These are phyloP conservation scores for Lentinula lateritia DNA, from an alignment of 768 basidiomycete genomes.

Conservation along the genomic window DNA sequence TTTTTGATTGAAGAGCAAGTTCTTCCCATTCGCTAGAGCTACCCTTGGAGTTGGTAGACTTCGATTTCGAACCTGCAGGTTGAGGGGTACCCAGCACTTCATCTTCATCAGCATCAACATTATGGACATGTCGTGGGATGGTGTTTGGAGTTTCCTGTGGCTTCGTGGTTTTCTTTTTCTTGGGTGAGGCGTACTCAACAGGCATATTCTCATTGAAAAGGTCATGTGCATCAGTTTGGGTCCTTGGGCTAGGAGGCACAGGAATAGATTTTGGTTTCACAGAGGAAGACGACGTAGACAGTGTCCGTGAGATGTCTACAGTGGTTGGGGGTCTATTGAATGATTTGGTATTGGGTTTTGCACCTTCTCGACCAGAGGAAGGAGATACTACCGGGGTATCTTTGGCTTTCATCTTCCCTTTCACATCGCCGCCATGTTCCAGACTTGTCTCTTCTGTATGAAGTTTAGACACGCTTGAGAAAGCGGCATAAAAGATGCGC, in stretches of 20 bases:
- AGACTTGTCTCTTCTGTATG: background rate
- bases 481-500: background rate
- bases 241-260: background rate
- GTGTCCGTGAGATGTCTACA: background rate
- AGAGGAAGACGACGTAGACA: background rate
- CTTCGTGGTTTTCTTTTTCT: background rate
- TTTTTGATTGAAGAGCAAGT: background rate
- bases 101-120: background rate
- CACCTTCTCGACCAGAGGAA: background rate
- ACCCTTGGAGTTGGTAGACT: background rate
- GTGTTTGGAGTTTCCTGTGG: background rate
- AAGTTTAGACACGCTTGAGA: background rate
- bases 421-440: background rate
- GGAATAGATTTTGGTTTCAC: background rate
- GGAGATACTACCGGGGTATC: background rate
- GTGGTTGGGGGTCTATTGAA: background rate
- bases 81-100: background rate
- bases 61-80: background rate
- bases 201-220: background rate
- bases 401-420: background rate
- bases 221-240: background rate
- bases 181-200: conserved; percentile 3
- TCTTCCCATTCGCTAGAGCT: conserved; percentile 1
- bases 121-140: background rate
- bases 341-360: background rate